These are phyloP conservation scores for Picochlorum sp. DNA, from an alignment of 139 green algal genomes.

Conservation along the genomic window DNA sequence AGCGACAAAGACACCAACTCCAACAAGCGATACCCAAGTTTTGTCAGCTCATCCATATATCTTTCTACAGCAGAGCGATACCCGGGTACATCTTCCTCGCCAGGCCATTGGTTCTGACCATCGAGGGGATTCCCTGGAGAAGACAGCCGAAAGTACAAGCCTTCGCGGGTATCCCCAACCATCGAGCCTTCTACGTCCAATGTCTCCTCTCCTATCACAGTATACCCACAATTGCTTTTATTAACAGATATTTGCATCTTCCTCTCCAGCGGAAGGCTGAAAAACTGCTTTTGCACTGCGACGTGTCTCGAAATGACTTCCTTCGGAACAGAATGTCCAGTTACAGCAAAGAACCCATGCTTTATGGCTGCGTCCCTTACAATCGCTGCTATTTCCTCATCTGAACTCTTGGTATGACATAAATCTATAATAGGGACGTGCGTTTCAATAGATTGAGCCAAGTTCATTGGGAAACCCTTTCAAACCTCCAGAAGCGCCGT, in stretches of 20 bases:
- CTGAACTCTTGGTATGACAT: background rate
- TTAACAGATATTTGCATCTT: conserved; percentile 66
- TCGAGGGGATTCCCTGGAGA: conserved; percentile 67
- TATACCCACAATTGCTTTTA: conserved; percentile 51
- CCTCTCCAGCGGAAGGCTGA: conserved; percentile 54
- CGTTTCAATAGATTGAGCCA: background rate
- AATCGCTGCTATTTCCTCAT: conserved; percentile 5
- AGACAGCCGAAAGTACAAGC: conserved; percentile 68
- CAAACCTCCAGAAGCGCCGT: background rate
- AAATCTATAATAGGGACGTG: conserved; percentile 29
- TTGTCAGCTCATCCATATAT: conserved; percentile 48
- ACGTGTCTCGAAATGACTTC: conserved; percentile 46
- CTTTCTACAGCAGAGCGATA: conserved; percentile 34
- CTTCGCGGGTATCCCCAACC: conserved; percentile 85
- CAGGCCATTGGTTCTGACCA: conserved; percentile 86
- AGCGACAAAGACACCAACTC: conserved; percentile 68
- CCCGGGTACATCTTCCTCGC: conserved; percentile 39
- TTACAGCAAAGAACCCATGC: conserved; percentile 65
- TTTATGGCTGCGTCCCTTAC: conserved; percentile 28
- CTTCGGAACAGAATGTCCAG: conserved; percentile 60
- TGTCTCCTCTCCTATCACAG: conserved; percentile 64
- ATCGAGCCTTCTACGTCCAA: conserved; percentile 58
- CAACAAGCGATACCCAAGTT: conserved; percentile 51
- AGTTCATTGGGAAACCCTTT: background rate
- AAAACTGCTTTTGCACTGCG: conserved; percentile 51